phyloP scores from a whole-genome alignment of 2,329 filamentous ascomycete genomes.

The Colletotrichum acutatum region DNA sequence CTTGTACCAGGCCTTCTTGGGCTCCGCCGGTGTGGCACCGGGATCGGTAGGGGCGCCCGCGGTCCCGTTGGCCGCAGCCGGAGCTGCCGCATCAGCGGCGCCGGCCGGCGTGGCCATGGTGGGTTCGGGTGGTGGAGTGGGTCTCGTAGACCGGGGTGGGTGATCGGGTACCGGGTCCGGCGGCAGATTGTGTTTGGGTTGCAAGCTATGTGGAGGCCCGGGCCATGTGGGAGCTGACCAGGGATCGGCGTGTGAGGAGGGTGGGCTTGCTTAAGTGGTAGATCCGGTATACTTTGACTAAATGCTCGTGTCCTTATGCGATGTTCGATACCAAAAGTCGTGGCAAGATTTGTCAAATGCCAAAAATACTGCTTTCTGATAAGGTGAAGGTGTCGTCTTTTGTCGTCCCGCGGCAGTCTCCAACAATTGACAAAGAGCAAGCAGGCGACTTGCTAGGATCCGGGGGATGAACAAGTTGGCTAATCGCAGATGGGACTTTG shows the following conservation, averaged over 20 bases:
- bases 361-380: neutral
- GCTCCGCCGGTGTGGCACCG: neutral
- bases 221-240: slow-evolving; percentile 21
- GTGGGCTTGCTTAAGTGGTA: neutral
- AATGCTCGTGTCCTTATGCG: slow-evolving; percentile 28
- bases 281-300: neutral
- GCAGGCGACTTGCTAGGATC: slow-evolving; percentile 1
- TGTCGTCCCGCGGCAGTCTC: slow-evolving; percentile 12
- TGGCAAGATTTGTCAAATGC: slow-evolving; percentile 15
- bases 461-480: neutral
- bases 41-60: slow-evolving; percentile 6
- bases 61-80: slow-evolving; percentile 18
- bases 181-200: slow-evolving; percentile 10
- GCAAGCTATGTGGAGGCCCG: slow-evolving; percentile 28
- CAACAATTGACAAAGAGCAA: neutral
- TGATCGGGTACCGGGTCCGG: slow-evolving; percentile 10
- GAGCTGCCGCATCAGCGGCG: slow-evolving; percentile 22
- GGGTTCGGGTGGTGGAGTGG: neutral
- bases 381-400: neutral
- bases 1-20: slow-evolving; percentile 27
- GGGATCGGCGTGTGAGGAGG: neutral
- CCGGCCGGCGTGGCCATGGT: slow-evolving; percentile 34
- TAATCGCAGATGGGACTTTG: neutral
- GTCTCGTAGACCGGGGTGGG: neutral
- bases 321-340: neutral